Conservation (phyloP, 2,329 filamentous ascomycete species). For the Arthrobotrys megalospora region DNA sequence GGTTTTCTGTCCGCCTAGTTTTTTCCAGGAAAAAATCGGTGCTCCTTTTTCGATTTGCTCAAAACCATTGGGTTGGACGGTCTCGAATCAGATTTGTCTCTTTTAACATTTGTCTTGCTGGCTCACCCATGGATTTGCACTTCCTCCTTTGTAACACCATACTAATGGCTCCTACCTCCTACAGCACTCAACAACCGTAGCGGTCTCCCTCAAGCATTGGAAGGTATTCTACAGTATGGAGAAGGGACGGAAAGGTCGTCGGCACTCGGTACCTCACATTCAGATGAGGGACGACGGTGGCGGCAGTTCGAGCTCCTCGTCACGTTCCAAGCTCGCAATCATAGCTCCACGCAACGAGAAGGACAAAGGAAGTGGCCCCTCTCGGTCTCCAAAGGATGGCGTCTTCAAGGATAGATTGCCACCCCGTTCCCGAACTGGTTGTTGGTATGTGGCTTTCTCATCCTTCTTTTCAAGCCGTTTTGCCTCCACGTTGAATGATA, state of each 20-base stretch:
- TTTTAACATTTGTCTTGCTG: slow-evolving; percentile 51
- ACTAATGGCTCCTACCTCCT: slow-evolving; percentile 54
- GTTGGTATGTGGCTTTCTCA: slow-evolving; percentile 64
- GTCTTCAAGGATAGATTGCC: slow-evolving; percentile 62
- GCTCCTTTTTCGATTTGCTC: slow-evolving; percentile 46
- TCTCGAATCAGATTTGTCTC: slow-evolving; percentile 53
- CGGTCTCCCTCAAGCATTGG: slow-evolving; percentile 18
- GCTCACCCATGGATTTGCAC: slow-evolving; percentile 54
- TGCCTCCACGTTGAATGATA: slow-evolving; percentile 46
- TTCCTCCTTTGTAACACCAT: slow-evolving; percentile 57
- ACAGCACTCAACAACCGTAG: slow-evolving; percentile 47
- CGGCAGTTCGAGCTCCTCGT: slow-evolving; percentile 44
- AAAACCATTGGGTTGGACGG: slow-evolving; percentile 33
- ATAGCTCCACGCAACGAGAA: slow-evolving; percentile 59
- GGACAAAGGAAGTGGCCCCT: slow-evolving; percentile 45
- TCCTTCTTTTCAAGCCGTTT: slow-evolving; percentile 32
- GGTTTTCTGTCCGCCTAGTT: slow-evolving; percentile 33
- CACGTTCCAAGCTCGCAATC: slow-evolving; percentile 51
- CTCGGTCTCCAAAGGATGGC: slow-evolving; percentile 42
- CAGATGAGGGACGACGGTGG: slow-evolving; percentile 46
- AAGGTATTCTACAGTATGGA: slow-evolving; percentile 38
- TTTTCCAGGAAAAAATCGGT: slow-evolving; percentile 19
- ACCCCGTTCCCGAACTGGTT: slow-evolving; percentile 65
- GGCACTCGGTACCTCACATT: slow-evolving; percentile 57
- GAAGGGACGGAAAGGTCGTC: slow-evolving; percentile 48